Evolutionary conservation across 2,329 filamentous ascomycete species (phyloP), one percentile per base, ranked within the genome.

Genomic region (Daldinia eschscholtzii): DNA sequence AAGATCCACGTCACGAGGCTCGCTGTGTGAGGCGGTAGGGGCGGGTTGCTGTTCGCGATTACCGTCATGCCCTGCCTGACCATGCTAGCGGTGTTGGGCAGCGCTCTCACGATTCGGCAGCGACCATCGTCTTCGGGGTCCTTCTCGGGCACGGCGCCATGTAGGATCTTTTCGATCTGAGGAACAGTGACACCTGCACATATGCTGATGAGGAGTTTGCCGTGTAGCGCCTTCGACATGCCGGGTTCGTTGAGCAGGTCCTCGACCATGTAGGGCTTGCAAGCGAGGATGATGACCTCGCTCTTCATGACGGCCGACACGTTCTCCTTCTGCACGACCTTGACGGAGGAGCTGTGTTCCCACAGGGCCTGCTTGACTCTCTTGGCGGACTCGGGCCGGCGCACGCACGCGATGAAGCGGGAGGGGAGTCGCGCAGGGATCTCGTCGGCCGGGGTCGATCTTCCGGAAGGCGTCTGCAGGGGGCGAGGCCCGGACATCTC

Each of bases 61-160:
- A 96, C 89, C 3, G 91, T 95, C 92, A 96, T 96, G 73, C 88
- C 90, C 80, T 97, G 91, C 53, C 92, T 83, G 65, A 97, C 91
- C 56, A 92, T 86, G 28, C 90, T 90, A 10, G 93, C 93, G 0
- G 92, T 94, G 82, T 97, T 97, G 73, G 93, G 93, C 88, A 97
- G 93, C 61, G 91, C 93, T 35, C 93, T 86, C 4, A 97, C 90
- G 50, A 96, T 85, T 46, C 87, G 84, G 79, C 88, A 92, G 42
- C 83, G 81, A 30, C 84, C 83, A 62, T 83, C 83, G 62, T 81
- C 78, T 4, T 81, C 80, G 15, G 82, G 79, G 72, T 82, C 80
- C 68, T 84, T 80, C n/a, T 81, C 80, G 41, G 85, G 83, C 20
- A 85, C 80, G 9, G 83, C 81, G 28, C 86, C 85, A 75, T 92